Percentiles rank a stretch among this genome's conserved stretches.
Conservation (phyloP, 2,329 filamentous ascomycete species). For the Fusarium lateritium region DNA sequence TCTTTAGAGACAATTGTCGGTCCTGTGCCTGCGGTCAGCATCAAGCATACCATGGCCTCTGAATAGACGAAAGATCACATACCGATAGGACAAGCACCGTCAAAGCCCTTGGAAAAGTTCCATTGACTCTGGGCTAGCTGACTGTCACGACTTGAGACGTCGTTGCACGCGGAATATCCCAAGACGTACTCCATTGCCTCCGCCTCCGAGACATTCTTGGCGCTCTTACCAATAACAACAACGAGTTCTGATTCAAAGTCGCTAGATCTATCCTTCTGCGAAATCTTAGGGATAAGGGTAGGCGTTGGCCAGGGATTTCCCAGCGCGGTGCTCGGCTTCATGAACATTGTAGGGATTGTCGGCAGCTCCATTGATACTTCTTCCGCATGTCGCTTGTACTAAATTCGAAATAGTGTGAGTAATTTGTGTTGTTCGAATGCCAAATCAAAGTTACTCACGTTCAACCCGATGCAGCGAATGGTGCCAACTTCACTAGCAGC, state of each 20-base stretch:
- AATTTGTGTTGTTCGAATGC: too few relatives aligned
- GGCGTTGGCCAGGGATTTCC: background rate
- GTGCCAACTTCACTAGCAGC: conserved; percentile 60
- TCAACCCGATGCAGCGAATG: conserved; percentile 71
- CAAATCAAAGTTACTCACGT: conserved; percentile 51
- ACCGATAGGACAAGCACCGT: background rate
- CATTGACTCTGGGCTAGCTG: conserved; percentile 43
- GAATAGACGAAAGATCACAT: background rate
- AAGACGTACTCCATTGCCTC: background rate
- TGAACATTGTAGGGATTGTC: background rate
- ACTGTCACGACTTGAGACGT: conserved; percentile 62
- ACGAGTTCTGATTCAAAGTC: conserved; percentile 1
- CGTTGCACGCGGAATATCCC: conserved; percentile 63
- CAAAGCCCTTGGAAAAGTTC: conserved; percentile 69
- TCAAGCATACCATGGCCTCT: too few relatives aligned
- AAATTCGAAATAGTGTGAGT: too few relatives aligned
- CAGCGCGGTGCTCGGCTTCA: background rate
- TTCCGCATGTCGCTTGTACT: conserved; percentile 56
- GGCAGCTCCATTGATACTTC: conserved; percentile 65
- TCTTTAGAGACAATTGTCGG: conserved; percentile 64
- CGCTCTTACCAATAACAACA: background rate
- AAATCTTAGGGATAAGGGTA: background rate
- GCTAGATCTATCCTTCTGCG: background rate
- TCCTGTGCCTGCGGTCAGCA: conserved; percentile 48
- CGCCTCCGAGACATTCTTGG: background rate